Evolutionary conservation across 176 grass and related monocot genomes (phyloP).

Genomic region (Metroxylon sagu): DNA sequence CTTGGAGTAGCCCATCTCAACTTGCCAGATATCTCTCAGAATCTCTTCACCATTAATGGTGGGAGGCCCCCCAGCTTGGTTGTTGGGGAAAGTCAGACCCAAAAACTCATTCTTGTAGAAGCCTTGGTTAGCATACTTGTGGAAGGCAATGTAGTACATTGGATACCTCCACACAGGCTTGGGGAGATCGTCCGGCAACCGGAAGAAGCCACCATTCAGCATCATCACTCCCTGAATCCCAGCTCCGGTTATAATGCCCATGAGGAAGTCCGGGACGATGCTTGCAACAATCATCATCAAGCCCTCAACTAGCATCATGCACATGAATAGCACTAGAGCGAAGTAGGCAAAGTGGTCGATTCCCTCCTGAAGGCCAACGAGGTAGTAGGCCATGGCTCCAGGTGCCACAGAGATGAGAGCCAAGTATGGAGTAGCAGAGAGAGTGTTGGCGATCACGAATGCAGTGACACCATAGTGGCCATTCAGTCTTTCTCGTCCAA

Average conservation of each 20-base stretch:
- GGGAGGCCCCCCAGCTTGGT: constrained; percentile 14
- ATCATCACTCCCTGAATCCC: constrained; percentile 93
- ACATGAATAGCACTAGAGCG: constrained; percentile 54
- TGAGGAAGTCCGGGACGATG: constrained; percentile 77
- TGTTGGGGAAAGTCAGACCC: constrained; percentile 62
- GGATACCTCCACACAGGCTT: constrained; percentile 65
- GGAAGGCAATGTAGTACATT: constrained; percentile 82
- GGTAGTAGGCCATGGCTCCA: constrained; percentile 73
- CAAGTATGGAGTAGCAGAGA: constrained; percentile 68
- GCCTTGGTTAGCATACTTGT: constrained; percentile 75
- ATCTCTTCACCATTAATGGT: constrained; percentile 54
- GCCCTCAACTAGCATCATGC: constrained; percentile 79
- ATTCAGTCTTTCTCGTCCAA: constrained; percentile 70
- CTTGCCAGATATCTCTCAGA: constrained; percentile 50
- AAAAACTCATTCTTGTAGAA: constrained; percentile 90
- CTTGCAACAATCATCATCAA: constrained; percentile 90
- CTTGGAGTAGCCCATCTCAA: constrained; percentile 63
- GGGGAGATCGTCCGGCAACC: constrained; percentile 58
- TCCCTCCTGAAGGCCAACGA: constrained; percentile 46
- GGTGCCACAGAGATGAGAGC: constrained; percentile 66
- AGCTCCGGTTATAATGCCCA: constrained; percentile 92
- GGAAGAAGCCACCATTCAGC: constrained; percentile 81
- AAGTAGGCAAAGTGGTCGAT: constrained; percentile 77
- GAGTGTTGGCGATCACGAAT: constrained; percentile 67
- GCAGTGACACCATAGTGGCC: constrained; percentile 84